Evolutionary conservation across 805 yeast species (phyloP).

Genomic region (Lipomyces chichibuensis): DNA sequence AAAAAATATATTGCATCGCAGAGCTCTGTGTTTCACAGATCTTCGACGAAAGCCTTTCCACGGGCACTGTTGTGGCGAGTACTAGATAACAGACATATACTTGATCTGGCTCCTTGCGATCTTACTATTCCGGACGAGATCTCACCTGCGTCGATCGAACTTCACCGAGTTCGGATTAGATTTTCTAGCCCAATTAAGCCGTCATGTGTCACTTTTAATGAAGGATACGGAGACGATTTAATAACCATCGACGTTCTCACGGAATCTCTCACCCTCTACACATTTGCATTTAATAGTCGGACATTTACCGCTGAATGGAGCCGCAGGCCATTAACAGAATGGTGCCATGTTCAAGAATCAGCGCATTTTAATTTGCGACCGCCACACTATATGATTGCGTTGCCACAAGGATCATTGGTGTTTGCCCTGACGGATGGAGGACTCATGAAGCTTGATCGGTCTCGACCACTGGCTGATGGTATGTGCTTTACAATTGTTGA

Average conservation of each 20-base stretch:
- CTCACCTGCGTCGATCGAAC: neutral
- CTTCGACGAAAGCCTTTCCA: slow-evolving; percentile 16
- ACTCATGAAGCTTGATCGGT: slow-evolving; percentile 48
- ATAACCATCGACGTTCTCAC: slow-evolving; percentile 27
- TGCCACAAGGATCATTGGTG: slow-evolving; percentile 52
- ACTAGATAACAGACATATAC: slow-evolving; percentile 16
- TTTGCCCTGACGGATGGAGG: slow-evolving; percentile 80
- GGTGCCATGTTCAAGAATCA: slow-evolving; percentile 36
- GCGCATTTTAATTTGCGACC: slow-evolving; percentile 54
- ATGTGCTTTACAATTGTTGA: slow-evolving; percentile 5
- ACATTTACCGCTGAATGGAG: slow-evolving; percentile 24
- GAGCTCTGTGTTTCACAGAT: slow-evolving; percentile 19
- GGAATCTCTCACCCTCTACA: slow-evolving; percentile 26
- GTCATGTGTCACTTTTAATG: slow-evolving; percentile 28
- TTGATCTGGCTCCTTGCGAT: slow-evolving; percentile 28
- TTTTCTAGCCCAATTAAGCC: slow-evolving; percentile 21
- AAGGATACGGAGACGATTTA: slow-evolving; percentile 9
- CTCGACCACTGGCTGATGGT: slow-evolving; percentile 39
- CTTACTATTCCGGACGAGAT: slow-evolving; percentile 8
- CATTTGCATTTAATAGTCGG: slow-evolving; percentile 7
- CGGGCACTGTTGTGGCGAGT: slow-evolving; percentile 33
- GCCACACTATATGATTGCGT: slow-evolving; percentile 58
- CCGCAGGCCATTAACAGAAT: slow-evolving; percentile 18
- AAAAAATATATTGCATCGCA: slow-evolving; percentile 19
- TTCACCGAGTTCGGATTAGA: slow-evolving; percentile 20